phyloP scores from a whole-genome alignment of 2,329 filamentous ascomycete genomes.

The Nemania serpens region DNA sequence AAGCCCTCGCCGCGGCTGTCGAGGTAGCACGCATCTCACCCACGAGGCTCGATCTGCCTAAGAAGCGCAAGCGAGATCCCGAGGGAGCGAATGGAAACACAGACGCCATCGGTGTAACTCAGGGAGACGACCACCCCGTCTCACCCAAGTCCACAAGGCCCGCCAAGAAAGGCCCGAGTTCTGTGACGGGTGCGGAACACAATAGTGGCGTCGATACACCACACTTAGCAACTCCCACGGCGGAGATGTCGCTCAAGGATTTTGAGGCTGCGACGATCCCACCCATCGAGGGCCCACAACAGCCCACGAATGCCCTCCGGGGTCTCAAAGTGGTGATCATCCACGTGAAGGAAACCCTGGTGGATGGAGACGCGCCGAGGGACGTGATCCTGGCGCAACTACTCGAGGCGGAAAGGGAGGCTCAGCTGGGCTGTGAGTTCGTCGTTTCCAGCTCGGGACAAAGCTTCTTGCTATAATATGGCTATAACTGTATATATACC shows the following conservation, averaged over 20 bases:
- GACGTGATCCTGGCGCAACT: constrained; percentile 75
- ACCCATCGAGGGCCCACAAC: constrained; percentile 23
- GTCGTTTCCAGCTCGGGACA: constrained; percentile 71
- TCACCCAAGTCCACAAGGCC: constrained; percentile 55
- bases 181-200: constrained; percentile 20
- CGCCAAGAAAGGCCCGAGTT: constrained; percentile 24
- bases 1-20: constrained; percentile 72
- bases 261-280: constrained; percentile 34
- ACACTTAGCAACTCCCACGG: constrained; percentile 53
- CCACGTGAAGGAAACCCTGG: constrained; percentile 86
- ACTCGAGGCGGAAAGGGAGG: constrained; percentile 65
- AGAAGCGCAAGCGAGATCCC: constrained; percentile 68
- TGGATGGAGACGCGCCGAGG: constrained; percentile 67
- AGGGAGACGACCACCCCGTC: constrained; percentile 50
- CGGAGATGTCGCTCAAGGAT: constrained; percentile 48
- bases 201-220: constrained; percentile 44
- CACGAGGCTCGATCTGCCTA: constrained; percentile 53
- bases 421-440: constrained; percentile 78
- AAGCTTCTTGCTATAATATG: constrained; percentile 53
- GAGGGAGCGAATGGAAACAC: constrained; percentile 36
- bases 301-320: constrained; percentile 57
- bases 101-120: constrained; percentile 24
- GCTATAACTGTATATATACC: constrained; percentile 9
- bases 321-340: constrained; percentile 86
- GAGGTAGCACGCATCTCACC: constrained; percentile 52